Percentiles rank a stretch among this genome's conserved stretches.
Conservation (phyloP, 2,329 filamentous ascomycete genomes). For the Camptophora hylomeconis region DNA sequence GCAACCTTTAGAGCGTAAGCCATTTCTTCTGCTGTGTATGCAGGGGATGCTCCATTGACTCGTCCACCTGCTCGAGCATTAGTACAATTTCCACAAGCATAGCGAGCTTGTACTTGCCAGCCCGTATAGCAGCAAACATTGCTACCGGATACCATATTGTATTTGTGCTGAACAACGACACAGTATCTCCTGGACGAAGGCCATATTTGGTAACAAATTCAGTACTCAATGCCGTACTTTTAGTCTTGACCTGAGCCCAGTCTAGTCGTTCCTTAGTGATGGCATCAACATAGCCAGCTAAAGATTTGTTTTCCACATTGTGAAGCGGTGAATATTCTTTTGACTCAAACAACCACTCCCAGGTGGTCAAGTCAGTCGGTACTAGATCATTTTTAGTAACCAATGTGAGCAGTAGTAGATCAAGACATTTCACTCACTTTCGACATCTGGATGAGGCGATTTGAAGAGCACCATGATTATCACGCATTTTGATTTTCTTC, state of each 20-base stretch:
- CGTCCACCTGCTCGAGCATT: no score
- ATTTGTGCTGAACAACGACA: conserved; percentile 50
- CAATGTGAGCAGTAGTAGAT: neutral
- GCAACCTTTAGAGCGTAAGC: conserved; percentile 47
- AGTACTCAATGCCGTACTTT: conserved; percentile 46
- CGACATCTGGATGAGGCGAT: conserved; percentile 13
- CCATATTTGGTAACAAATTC: conserved; percentile 44
- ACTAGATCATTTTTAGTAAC: conserved; percentile 1
- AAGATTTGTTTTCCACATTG: no score
- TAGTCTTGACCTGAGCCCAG: conserved; percentile 43
- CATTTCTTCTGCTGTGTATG: conserved; percentile 56
- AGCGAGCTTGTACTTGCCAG: no score
- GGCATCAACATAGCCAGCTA: conserved; percentile 46
- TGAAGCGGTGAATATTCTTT: no score
- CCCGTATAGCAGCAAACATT: conserved; percentile 43
- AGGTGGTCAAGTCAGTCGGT: conserved; percentile 5
- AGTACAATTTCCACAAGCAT: no score
- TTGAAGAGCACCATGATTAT: no score
- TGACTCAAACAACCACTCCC: conserved; percentile 4
- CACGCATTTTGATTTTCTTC: no score
- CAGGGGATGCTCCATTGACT: conserved; percentile 49
- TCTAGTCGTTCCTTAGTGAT: conserved; percentile 44
- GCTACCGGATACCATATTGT: conserved; percentile 55
- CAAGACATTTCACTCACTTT: conserved; percentile 7
- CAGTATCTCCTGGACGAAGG: conserved; percentile 40